Base-by-base conservation (phyloP, 1,139 yeast genomes). In the Nakaseomyces glabratus region DNA sequence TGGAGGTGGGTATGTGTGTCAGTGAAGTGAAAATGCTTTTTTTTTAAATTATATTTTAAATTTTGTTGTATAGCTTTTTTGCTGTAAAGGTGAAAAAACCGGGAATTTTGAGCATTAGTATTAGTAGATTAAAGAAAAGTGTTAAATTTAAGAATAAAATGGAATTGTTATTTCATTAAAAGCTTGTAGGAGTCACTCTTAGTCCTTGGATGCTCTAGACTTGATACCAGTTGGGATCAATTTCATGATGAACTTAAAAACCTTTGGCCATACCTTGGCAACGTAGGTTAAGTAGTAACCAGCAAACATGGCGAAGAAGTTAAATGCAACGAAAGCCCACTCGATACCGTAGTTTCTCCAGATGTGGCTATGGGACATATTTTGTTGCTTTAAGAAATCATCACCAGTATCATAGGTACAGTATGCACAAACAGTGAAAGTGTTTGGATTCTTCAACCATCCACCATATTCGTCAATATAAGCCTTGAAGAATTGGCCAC, bases 301-400 rank as follows among this genome's bases (percentile, higher is more conserved):
- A n/a, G 43, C 38, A 30, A 62, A 52, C 68, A 68, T 68, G 17
- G 66, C 68, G 36, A 49, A 46, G 38, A 68, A 49, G 46, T 71
- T 69, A 51, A 71, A 64, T 14, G 52, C 60, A 34, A 68, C 61
- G 46, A 62, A 74, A 20, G 64, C 69, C 52, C 66, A 53, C 45
- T 70, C 61, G 36, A 75, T 61, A 34, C 81, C 82, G 50, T 69
- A 65, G 54, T 76, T 69, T 45, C 79, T 62, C 82, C 82, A 75
- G 45, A 69, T 62, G 45, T 68, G 53, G 16, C 53, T 43, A 49
- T 61, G 71, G 25, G 59, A 52, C 45, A 71, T 63, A 28, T 66
- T 66, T 40, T 71, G 53, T 4, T 57, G 49, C 1, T 46, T 49
- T 46, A 77, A 52, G 41, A 56, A 64, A 25, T 60, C 58, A 47